phyloP scores from a whole-genome alignment of 768 basidiomycete genomes.

The Dioszegia hungarica region DNA sequence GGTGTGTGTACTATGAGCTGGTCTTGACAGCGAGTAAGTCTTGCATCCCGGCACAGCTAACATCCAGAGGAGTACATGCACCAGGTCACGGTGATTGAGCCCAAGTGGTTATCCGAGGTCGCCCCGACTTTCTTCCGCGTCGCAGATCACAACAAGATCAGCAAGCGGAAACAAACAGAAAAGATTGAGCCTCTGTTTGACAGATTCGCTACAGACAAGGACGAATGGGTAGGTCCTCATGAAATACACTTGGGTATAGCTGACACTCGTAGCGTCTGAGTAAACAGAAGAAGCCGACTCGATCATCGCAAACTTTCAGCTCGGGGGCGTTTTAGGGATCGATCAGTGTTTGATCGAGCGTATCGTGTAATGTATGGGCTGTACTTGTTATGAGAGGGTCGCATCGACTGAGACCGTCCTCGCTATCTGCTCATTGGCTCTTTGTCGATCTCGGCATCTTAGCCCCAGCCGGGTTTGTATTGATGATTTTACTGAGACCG shows the following conservation, averaged over 20 bases:
- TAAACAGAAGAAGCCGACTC: slow-evolving; percentile 44
- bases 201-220: slow-evolving; percentile 56
- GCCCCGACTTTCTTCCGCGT: slow-evolving; percentile 99
- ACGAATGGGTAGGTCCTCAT: slow-evolving; percentile 56
- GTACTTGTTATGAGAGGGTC: no score
- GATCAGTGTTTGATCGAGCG: no score
- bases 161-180: slow-evolving; percentile 50
- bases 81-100: slow-evolving; percentile 79
- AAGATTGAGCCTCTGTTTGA: slow-evolving; percentile 95
- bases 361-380: no score
- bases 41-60: slow-evolving; percentile 49
- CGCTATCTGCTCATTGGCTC: no score
- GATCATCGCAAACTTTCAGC: slow-evolving; percentile 45
- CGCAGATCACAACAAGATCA: slow-evolving; percentile 91
- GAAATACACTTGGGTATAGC: background rate
- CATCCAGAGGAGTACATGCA: slow-evolving; percentile 46
- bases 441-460: no score
- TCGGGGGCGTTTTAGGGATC: slow-evolving; percentile 4
- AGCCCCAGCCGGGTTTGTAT: no score
- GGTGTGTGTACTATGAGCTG: slow-evolving; percentile 71
- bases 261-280: slow-evolving; percentile 30
- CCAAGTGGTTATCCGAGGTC: slow-evolving; percentile 96
- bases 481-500: no score
- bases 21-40: slow-evolving; percentile 95
- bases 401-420: no score